Evolutionary conservation across 331 rosid genomes (phyloP), one percentile per base, ranked within the genome.

Genomic region (Spiraea crenata): DNA sequence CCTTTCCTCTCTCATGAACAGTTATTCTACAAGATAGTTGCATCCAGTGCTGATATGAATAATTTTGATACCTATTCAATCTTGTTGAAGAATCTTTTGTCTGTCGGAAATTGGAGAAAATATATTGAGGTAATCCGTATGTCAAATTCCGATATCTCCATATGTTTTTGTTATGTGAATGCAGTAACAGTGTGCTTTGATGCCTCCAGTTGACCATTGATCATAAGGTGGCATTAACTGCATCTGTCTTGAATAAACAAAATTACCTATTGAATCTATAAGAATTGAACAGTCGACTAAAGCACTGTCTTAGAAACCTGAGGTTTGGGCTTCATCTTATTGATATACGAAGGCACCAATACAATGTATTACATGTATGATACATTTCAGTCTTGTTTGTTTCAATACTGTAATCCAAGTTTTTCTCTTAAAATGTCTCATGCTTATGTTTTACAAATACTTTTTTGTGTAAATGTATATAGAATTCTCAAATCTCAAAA

Each of bases 21-120:
- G 98, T 81, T 93, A 75, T 90, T 93, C 85, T 93, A 78, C 84
- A 90, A 91, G 82, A 77, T 89, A 74, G 78, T 89, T 71, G 89
- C 90, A 41, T 80, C 87, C 3, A 91, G 92, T 51, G 85, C 88
- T 76, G 85, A 83, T 60, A 60, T 90, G 74, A 84, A 82, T 82
- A 84, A 82, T 82, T 72, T 81, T 51, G 84, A 57, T 67, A 93
- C 97, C 72, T 93, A 89, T 63, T 87, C 97, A 79, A 78, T 90
- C 73, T 75, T 93, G 80, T 79, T 93, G 87, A 89, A 93, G 85
- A 93, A 84, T 79, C 97, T 93, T 61, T 72, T 93, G 82, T 82
- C 83, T 31, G 76, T 89, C 16, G 95, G 98, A 71, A 90, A 87
- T 71, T 93, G 98, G 98, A 93, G 98, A 76, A 93, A 93, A 74